These are phyloP conservation scores for Volutella citrinella DNA, from an alignment of 2,329 filamentous ascomycete species.

Conservation along the genomic window DNA sequence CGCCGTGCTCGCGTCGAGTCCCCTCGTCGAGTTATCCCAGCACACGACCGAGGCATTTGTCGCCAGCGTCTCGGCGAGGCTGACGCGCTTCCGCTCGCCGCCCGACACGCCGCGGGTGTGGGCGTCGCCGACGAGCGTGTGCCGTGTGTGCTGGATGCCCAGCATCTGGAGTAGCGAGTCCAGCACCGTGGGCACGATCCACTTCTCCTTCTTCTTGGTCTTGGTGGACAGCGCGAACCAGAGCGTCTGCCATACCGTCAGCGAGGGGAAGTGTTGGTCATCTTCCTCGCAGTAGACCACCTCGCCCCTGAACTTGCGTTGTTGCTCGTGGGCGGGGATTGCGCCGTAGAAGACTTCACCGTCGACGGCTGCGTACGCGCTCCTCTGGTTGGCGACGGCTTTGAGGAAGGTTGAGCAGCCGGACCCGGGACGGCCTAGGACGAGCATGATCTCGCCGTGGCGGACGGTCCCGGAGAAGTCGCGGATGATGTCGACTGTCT, in stretches of 20 bases:
- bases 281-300: slow-evolving; percentile 10
- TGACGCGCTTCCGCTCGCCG: slow-evolving; percentile 66
- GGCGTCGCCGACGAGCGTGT: slow-evolving; percentile 55
- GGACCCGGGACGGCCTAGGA: slow-evolving; percentile 59
- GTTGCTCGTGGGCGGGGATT: slow-evolving; percentile 7
- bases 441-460: slow-evolving; percentile 64
- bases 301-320: slow-evolving; percentile 7
- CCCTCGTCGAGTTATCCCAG: slow-evolving; percentile 60
- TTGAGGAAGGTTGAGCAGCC: slow-evolving; percentile 55
- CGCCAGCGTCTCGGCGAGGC: slow-evolving; percentile 62
- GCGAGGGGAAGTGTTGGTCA: slow-evolving; percentile 8
- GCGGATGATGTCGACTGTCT: slow-evolving; percentile 5
- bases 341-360: slow-evolving; percentile 10
- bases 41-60: slow-evolving; percentile 50
- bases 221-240: slow-evolving; percentile 11
- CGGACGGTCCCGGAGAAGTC: slow-evolving; percentile 40
- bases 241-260: slow-evolving; percentile 11
- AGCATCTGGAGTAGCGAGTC: slow-evolving; percentile 10
- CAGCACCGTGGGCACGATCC: slow-evolving; percentile 6
- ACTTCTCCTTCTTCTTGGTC: slow-evolving; percentile 10
- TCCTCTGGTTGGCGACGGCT: slow-evolving; percentile 9
- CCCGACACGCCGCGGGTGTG: slow-evolving; percentile 56
- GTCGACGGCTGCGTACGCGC: slow-evolving; percentile 5
- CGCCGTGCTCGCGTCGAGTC: slow-evolving; percentile 67
- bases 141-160: slow-evolving; percentile 8